phyloP scores from a whole-genome alignment of 129 eudicot species.

The Tagetes patula region DNA sequence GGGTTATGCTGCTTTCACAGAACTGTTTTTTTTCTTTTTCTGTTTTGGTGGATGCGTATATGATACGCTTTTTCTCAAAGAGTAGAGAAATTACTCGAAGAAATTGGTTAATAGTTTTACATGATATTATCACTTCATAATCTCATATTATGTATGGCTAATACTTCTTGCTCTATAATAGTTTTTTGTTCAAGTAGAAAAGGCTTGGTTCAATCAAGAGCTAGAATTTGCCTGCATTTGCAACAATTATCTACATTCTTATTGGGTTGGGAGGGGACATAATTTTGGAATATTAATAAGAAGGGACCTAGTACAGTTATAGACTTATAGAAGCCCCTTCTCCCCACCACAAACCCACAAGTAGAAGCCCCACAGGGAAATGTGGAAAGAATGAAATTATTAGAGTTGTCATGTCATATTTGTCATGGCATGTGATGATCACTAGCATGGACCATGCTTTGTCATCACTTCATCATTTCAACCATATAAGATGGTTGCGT shows the following conservation, averaged over 20 bases:
- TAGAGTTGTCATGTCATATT: constrained; percentile 21
- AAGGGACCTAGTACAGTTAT: constrained; percentile 15
- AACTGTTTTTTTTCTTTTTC: background rate
- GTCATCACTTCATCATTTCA: constrained; percentile 12
- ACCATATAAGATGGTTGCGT: constrained; percentile 6
- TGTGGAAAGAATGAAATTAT: constrained; percentile 14
- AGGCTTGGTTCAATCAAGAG: constrained; percentile 10
- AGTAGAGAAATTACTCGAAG: constrained; percentile 1
- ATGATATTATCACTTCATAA: constrained; percentile 8
- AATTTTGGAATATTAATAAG: constrained; percentile 17
- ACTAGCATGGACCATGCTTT: constrained; percentile 18
- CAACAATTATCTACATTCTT: background rate
- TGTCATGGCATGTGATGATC: constrained; percentile 23
- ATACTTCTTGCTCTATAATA: constrained; percentile 5
- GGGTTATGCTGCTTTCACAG: background rate
- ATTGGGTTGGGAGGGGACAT: constrained; percentile 23
- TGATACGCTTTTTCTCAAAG: background rate
- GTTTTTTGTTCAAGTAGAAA: background rate
- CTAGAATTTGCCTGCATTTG: constrained; percentile 24
- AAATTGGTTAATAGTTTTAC: background rate
- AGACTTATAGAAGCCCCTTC: constrained; percentile 10
- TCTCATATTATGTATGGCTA: constrained; percentile 5
- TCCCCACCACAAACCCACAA: constrained; percentile 26
- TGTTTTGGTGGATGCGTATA: background rate
- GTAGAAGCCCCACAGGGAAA: constrained; percentile 22